Evolutionary conservation across 495 filamentous ascomycete species (phyloP).

Genomic region (Daldinia bambusicola): DNA sequence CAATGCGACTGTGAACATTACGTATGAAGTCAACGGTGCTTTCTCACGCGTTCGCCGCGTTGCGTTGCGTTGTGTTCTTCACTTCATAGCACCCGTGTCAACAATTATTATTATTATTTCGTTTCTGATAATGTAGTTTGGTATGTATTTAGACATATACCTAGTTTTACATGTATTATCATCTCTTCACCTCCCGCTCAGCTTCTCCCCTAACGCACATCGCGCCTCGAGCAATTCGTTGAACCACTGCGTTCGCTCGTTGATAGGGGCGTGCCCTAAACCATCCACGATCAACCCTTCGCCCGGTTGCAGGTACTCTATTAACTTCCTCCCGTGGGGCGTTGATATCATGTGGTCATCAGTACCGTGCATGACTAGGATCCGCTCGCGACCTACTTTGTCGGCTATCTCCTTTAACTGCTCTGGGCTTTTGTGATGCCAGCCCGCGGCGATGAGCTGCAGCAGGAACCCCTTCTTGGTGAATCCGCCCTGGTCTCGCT

Average conservation of each 20-base stretch:
- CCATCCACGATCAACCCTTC: slow-evolving; percentile 66
- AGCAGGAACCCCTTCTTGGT: slow-evolving; percentile 74
- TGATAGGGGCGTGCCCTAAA: slow-evolving; percentile 73
- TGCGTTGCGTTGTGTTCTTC: neutral
- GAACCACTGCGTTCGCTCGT: slow-evolving; percentile 71
- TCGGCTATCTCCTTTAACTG: slow-evolving; percentile 73
- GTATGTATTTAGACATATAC: neutral
- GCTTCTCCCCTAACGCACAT: slow-evolving; percentile 50
- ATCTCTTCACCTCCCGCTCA: slow-evolving; percentile 44
- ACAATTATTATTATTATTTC: neutral
- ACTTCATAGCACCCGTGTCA: neutral
- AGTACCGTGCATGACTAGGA: slow-evolving; percentile 78
- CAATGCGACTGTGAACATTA: neutral
- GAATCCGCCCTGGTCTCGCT: slow-evolving; percentile 63
- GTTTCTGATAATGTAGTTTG: slow-evolving; percentile 6
- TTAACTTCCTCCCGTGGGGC: slow-evolving; percentile 69
- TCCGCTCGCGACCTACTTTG: slow-evolving; percentile 73
- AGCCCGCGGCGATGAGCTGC: slow-evolving; percentile 80
- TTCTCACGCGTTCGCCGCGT: neutral
- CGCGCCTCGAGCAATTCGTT: slow-evolving; percentile 66
- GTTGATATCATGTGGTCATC: slow-evolving; percentile 77
- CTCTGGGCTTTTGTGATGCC: slow-evolving; percentile 75
- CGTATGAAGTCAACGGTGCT: neutral
- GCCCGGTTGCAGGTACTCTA: slow-evolving; percentile 63
- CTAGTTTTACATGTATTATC: neutral